Conservation (phyloP, 1,284 basidiomycete genomes). For the Cystobasidium slooffiae region DNA sequence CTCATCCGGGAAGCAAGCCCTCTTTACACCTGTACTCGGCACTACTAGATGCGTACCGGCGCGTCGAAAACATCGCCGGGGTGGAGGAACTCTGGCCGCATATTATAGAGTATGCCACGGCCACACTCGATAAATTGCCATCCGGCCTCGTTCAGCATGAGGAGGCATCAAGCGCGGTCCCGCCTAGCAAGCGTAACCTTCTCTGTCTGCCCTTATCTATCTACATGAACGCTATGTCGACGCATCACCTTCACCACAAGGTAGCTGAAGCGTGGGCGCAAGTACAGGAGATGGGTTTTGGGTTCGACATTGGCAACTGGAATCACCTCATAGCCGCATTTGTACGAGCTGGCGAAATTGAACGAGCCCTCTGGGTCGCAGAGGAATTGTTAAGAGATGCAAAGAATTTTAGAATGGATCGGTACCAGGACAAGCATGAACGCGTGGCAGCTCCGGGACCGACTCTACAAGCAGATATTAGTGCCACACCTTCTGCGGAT, state of each 20-base stretch:
- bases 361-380: conserved; percentile 79
- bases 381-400: conserved; percentile 58
- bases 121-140: neutral
- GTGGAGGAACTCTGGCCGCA: conserved; percentile 72
- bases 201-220: conserved; percentile 82
- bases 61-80: conserved; percentile 64
- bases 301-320: conserved; percentile 90
- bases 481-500: neutral
- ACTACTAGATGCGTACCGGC: conserved; percentile 77
- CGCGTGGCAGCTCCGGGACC: neutral
- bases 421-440: neutral
- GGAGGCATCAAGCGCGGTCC: conserved; percentile 24
- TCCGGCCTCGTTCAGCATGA: neutral
- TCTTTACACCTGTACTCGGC: conserved; percentile 68
- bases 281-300: conserved; percentile 71
- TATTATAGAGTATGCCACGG: conserved; percentile 64
- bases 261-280: conserved; percentile 72
- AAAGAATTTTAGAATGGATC: neutral
- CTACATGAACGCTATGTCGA: conserved; percentile 76
- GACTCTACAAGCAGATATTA: neutral
- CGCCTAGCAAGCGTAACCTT: conserved; percentile 60
- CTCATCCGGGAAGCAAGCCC: conserved; percentile 62
- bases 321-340: conserved; percentile 80
- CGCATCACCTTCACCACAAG: conserved; percentile 66
- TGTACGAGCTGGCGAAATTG: conserved; percentile 75